Evolutionary conservation across 257 asterid genomes (phyloP).

Genomic region (Plantago major): DNA sequence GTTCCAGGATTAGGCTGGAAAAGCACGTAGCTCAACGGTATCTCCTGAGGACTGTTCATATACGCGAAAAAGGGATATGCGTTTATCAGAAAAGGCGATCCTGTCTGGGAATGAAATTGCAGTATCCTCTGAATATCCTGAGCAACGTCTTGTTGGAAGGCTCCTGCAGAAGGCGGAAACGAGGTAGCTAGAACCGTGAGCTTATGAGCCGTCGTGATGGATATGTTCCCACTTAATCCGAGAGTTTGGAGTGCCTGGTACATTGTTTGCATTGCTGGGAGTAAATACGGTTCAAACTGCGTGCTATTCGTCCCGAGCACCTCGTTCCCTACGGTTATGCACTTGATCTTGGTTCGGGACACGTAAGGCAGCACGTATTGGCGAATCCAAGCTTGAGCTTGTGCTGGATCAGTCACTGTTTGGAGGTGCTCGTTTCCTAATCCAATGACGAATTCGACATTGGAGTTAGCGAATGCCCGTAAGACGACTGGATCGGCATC

Average conservation of each 20-base stretch:
- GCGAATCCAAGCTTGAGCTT: slow-evolving; percentile 82
- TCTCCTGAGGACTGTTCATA: slow-evolving; percentile 50
- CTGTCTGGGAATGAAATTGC: slow-evolving; percentile 54
- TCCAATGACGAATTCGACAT: slow-evolving; percentile 73
- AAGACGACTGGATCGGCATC: slow-evolving; percentile 78
- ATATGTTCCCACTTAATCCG: slow-evolving; percentile 54
- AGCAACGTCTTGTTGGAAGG: slow-evolving; percentile 54
- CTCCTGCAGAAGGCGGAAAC: slow-evolving; percentile 83
- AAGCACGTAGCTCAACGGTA: slow-evolving; percentile 63
- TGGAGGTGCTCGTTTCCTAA: slow-evolving; percentile 74
- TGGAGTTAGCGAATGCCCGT: slow-evolving; percentile 59
- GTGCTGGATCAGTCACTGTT: slow-evolving; percentile 52
- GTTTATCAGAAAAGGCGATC: slow-evolving; percentile 74
- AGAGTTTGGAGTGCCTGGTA: slow-evolving; percentile 50
- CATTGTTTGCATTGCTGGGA: slow-evolving; percentile 80
- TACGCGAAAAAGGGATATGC: slow-evolving; percentile 92
- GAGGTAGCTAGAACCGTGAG: slow-evolving; percentile 54
- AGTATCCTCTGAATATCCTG: slow-evolving; percentile 55
- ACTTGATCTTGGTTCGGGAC: slow-evolving; percentile 60
- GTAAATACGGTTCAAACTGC: slow-evolving; percentile 49
- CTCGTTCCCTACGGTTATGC: slow-evolving; percentile 84
- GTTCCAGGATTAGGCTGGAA: slow-evolving; percentile 67
- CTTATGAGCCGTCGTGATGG: slow-evolving; percentile 77
- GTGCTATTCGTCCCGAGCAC: slow-evolving; percentile 60
- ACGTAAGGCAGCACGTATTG: slow-evolving; percentile 65